Conservation (phyloP, 108 stramenopile genomes). For the Discostella pseudostelligera region DNA sequence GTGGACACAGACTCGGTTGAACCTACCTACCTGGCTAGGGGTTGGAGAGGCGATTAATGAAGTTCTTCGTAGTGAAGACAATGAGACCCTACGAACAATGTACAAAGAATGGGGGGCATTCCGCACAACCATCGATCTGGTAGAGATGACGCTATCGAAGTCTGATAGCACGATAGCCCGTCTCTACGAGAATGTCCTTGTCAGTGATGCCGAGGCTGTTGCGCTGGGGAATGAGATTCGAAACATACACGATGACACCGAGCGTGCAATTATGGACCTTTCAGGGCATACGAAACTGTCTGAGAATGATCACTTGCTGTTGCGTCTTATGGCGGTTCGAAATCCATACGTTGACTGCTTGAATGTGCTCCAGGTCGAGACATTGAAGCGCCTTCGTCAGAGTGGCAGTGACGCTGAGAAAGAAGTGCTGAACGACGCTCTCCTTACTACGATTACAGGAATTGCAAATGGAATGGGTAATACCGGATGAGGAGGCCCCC, state of each 20-base stretch:
- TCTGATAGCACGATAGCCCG: conserved; percentile 85
- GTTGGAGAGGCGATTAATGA: conserved; percentile 86
- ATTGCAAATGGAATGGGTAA: conserved; percentile 98
- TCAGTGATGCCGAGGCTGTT: conserved; percentile 67
- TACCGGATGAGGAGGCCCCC: conserved; percentile 81
- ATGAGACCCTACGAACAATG: conserved; percentile 71
- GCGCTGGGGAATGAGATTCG: conserved; percentile 79
- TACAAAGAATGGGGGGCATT: conserved; percentile 92
- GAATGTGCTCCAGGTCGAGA: conserved; percentile 94
- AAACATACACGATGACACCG: conserved; percentile 64
- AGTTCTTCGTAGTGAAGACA: conserved; percentile 58
- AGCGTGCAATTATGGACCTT: conserved; percentile 74
- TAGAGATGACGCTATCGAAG: conserved; percentile 96
- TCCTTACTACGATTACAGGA: conserved; percentile 93
- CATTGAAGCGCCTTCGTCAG: conserved; percentile 82
- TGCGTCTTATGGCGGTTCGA: conserved; percentile 77
- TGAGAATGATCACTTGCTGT: conserved; percentile 74
- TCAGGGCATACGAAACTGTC: conserved; percentile 71
- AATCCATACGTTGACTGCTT: conserved; percentile 95
- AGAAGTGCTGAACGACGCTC: conserved; percentile 85
- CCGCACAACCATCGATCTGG: conserved; percentile 89
- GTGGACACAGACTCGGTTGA: conserved; percentile 95
- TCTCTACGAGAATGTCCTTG: conserved; percentile 90
- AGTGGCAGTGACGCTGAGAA: conserved; percentile 64
- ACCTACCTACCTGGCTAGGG: conserved; percentile 96